Conservation (phyloP, 2,329 filamentous ascomycete species). For the Bimuria novae-zelandiae region DNA sequence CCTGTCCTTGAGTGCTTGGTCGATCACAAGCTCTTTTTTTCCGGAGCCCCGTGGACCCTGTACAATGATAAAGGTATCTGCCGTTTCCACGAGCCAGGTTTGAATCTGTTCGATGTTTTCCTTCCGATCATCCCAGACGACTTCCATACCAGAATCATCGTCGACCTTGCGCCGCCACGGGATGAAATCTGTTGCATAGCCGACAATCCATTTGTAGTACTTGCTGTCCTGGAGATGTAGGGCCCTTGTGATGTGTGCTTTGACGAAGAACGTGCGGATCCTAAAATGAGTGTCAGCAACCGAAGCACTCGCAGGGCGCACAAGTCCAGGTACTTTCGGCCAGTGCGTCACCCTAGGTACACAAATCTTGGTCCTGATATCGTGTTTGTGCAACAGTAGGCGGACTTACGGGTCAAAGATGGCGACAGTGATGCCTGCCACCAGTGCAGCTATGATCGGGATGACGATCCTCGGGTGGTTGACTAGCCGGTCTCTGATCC, state of each 20-base stretch:
- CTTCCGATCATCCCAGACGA: constrained; percentile 86
- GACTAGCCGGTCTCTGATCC: constrained; percentile 84
- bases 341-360: not conserved
- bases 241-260: constrained; percentile 78
- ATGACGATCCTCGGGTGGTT: constrained; percentile 88
- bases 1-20: constrained; percentile 77
- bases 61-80: constrained; percentile 90
- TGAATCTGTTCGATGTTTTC: constrained; percentile 80
- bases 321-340: no score
- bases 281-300: constrained; percentile 22
- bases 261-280: constrained; percentile 90
- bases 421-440: constrained; percentile 82
- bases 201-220: constrained; percentile 80
- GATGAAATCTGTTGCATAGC: constrained; percentile 70
- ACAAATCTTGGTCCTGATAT: not conserved
- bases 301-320: not conserved
- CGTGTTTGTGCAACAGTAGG: not conserved
- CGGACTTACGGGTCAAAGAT: constrained; percentile 76
- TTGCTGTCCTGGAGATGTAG: constrained; percentile 75
- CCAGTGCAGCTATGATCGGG: constrained; percentile 76
- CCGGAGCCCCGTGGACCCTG: constrained; percentile 91
- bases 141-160: constrained; percentile 72
- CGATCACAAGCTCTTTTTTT: constrained; percentile 84
- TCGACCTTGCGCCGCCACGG: constrained; percentile 61
- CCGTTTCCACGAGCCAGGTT: constrained; percentile 84